These are phyloP conservation scores for Stentor roeselii DNA, from an alignment of 73 alveolate species.

Conservation along the genomic window DNA sequence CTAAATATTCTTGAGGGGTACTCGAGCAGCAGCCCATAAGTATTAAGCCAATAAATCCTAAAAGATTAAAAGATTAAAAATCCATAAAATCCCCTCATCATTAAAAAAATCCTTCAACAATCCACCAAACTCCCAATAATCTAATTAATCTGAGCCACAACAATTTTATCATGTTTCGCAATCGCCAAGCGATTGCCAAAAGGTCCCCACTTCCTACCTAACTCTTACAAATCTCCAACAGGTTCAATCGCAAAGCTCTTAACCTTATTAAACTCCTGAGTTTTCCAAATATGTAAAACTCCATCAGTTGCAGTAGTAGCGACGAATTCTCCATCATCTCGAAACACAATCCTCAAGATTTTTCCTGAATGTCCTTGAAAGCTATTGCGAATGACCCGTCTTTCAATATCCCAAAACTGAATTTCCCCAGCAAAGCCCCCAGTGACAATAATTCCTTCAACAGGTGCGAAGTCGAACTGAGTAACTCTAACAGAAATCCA, in stretches of 20 bases:
- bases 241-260: neutral
- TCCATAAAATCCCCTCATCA: no score
- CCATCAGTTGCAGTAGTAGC: neutral
- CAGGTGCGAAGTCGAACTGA: neutral
- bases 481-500: neutral
- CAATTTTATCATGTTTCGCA: neutral
- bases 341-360: neutral
- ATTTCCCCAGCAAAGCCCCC: constrained; percentile 16
- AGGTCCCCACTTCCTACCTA: neutral
- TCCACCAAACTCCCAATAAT: no score
- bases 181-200: neutral
- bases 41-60: no score
- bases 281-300: neutral
- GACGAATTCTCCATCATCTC: constrained; percentile 3
- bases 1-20: no score
- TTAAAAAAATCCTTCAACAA: no score
- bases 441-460: neutral
- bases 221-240: neutral
- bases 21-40: no score
- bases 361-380: neutral
- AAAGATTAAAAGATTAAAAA: no score
- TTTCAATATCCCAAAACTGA: constrained; percentile 5
- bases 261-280: neutral
- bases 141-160: neutral
- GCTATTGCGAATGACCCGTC: neutral